Evolutionary conservation across 2,329 filamentous ascomycete genomes (phyloP).

Genomic region (Aureobasidium musti): DNA sequence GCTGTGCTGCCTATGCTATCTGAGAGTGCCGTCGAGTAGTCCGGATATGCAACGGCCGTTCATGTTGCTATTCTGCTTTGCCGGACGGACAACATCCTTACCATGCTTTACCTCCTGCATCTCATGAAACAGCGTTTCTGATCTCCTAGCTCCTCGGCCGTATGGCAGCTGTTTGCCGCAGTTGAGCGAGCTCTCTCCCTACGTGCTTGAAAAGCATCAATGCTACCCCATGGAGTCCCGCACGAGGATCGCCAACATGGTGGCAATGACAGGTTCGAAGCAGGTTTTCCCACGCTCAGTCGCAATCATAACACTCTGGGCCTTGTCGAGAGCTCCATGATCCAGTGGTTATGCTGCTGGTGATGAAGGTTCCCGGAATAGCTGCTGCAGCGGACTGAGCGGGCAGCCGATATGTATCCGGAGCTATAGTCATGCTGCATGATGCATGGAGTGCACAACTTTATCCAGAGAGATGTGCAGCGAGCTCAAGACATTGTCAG

Average conservation of each 20-base stretch:
- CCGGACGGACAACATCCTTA: constrained; percentile 3
- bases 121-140: background rate
- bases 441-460: constrained; percentile 21
- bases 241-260: background rate
- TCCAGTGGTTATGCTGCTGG: background rate
- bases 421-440: constrained; percentile 9
- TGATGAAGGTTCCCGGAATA: constrained; percentile 2
- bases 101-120: background rate
- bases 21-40: background rate
- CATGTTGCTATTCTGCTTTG: background rate
- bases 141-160: background rate
- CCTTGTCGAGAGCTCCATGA: background rate
- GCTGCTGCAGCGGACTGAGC: constrained; percentile 3
- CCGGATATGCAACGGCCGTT: too few relatives aligned
- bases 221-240: constrained; percentile 4
- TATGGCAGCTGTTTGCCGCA: background rate
- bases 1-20: constrained; percentile 9
- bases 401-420: constrained; percentile 23
- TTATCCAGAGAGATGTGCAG: constrained; percentile 8
- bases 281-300: background rate
- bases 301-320: background rate
- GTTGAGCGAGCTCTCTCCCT: background rate
- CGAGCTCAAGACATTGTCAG: background rate
- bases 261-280: background rate
- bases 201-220: background rate